Conservation (phyloP, 208 protist species). For the Endotrypanum monterogeii region DNA sequence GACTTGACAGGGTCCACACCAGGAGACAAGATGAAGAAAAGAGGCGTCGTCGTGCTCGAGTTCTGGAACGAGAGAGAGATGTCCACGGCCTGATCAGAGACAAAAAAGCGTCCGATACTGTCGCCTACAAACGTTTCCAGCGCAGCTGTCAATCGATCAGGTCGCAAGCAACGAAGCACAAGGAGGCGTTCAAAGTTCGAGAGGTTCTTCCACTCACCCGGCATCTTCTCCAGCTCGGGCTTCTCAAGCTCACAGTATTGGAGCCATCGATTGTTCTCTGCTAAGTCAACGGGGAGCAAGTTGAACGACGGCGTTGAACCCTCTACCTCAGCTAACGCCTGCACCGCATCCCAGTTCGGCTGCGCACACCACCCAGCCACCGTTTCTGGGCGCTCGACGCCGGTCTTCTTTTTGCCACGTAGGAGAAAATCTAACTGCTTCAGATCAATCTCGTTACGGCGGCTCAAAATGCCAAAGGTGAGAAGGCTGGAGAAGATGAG, state of each 20-base stretch:
- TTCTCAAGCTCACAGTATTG: slow-evolving; percentile 93
- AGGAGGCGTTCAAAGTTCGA: slow-evolving; percentile 96
- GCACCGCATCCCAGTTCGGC: slow-evolving; percentile 91
- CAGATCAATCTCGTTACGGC: slow-evolving; percentile 73
- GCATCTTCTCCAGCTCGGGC: slow-evolving; percentile 92
- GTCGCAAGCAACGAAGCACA: slow-evolving; percentile 95
- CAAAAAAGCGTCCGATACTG: slow-evolving; percentile 95
- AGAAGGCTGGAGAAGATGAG: slow-evolving; percentile 98
- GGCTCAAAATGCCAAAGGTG: slow-evolving; percentile 92
- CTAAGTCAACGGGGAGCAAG: slow-evolving; percentile 86
- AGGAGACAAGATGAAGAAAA: slow-evolving; percentile 99
- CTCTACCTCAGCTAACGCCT: slow-evolving; percentile 92
- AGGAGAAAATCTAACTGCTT: slow-evolving; percentile 96
- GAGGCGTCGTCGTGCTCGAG: slow-evolving; percentile 92
- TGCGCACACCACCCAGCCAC: slow-evolving; percentile 92
- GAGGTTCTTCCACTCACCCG: slow-evolving; percentile 95
- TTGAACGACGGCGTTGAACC: slow-evolving; percentile 89
- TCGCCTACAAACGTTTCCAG: slow-evolving; percentile 94
- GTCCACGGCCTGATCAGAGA: slow-evolving; percentile 94
- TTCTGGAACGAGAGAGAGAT: slow-evolving; percentile 95
- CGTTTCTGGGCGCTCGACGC: slow-evolving; percentile 85
- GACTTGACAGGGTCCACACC: slow-evolving; percentile 98
- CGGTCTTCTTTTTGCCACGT: slow-evolving; percentile 89
- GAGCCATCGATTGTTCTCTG: slow-evolving; percentile 92
- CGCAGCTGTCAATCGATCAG: slow-evolving; percentile 96